phyloP scores from a whole-genome alignment of 805 yeast species.

The Lipomyces yamanashiensis region DNA sequence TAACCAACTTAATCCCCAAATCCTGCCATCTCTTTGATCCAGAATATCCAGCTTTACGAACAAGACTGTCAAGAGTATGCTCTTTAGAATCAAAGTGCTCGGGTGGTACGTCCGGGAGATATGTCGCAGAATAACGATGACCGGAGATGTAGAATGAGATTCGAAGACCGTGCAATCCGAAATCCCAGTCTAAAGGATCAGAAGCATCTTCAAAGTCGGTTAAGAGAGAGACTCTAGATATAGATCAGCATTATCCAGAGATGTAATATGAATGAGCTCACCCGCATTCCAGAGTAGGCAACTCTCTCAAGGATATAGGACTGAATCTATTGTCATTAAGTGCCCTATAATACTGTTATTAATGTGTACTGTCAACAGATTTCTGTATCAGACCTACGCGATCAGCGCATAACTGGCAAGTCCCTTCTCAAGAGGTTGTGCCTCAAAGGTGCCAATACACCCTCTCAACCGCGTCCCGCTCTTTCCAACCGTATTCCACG shows the following conservation, averaged over 20 bases:
- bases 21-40: conserved; percentile 46
- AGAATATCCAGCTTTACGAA: conserved; percentile 68
- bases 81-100: conserved; percentile 83
- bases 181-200: conserved; percentile 70
- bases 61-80: conserved; percentile 71
- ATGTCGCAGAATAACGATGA: conserved; percentile 64
- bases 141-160: conserved; percentile 55
- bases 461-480: conserved; percentile 63
- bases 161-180: conserved; percentile 83
- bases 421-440: conserved; percentile 60
- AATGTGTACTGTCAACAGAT: conserved; percentile 14
- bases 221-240: conserved; percentile 61
- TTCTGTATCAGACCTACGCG: conserved; percentile 46
- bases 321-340: conserved; percentile 77
- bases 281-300: conserved; percentile 57
- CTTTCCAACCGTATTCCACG: conserved; percentile 62
- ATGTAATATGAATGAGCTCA: conserved; percentile 36
- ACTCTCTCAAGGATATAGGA: conserved; percentile 63
- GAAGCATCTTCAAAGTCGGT: conserved; percentile 59
- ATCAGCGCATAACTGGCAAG: conserved; percentile 63
- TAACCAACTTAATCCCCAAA: conserved; percentile 51
- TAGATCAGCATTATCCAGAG: background rate
- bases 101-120: conserved; percentile 84
- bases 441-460: conserved; percentile 87
- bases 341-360: conserved; percentile 52